Conservation (phyloP, 2,329 filamentous ascomycete genomes). For the Phialophora verrucosa region DNA sequence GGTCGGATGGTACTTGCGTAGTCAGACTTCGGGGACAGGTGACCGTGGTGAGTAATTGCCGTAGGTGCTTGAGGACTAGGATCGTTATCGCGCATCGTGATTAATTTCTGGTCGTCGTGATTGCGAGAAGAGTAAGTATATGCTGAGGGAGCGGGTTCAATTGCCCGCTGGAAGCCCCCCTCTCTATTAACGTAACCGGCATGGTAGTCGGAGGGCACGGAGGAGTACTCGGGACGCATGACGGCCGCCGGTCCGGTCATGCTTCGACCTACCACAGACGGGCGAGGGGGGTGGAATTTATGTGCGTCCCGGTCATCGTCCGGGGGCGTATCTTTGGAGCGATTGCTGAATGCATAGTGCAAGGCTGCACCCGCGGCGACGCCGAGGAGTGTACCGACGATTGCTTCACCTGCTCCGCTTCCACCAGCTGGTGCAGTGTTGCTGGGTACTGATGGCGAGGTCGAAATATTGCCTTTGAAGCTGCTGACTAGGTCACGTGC, state of each 20-base stretch:
- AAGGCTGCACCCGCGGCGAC: slow-evolving; percentile 78
- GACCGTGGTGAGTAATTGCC: neutral
- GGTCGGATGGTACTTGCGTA: slow-evolving; percentile 29
- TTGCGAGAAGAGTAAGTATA: slow-evolving; percentile 24
- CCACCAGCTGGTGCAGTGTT: slow-evolving; percentile 41
- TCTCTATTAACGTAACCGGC: slow-evolving; percentile 7
- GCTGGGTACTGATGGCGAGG: slow-evolving; percentile 29
- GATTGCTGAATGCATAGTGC: slow-evolving; percentile 74
- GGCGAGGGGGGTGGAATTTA: slow-evolving; percentile 13
- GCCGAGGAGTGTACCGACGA: slow-evolving; percentile 77
- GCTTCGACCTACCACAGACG: slow-evolving; percentile 25
- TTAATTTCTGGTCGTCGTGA: slow-evolving; percentile 25
- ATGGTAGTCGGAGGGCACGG: slow-evolving; percentile 21
- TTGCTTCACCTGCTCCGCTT: slow-evolving; percentile 60
- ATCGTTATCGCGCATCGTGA: slow-evolving; percentile 39
- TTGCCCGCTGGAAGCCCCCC: slow-evolving; percentile 23
- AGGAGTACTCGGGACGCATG: slow-evolving; percentile 27
- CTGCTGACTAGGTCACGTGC: slow-evolving; percentile 37
- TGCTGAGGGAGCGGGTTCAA: slow-evolving; percentile 34
- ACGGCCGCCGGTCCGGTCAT: slow-evolving; percentile 24
- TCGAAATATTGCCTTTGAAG: slow-evolving; percentile 30
- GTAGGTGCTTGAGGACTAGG: slow-evolving; percentile 1
- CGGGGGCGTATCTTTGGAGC: slow-evolving; percentile 38
- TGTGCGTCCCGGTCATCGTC: slow-evolving; percentile 14
- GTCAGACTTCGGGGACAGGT: slow-evolving; percentile 15